These are phyloP conservation scores for Neospermospora avenae DNA, from an alignment of 2,329 filamentous ascomycete genomes.

Conservation along the genomic window DNA sequence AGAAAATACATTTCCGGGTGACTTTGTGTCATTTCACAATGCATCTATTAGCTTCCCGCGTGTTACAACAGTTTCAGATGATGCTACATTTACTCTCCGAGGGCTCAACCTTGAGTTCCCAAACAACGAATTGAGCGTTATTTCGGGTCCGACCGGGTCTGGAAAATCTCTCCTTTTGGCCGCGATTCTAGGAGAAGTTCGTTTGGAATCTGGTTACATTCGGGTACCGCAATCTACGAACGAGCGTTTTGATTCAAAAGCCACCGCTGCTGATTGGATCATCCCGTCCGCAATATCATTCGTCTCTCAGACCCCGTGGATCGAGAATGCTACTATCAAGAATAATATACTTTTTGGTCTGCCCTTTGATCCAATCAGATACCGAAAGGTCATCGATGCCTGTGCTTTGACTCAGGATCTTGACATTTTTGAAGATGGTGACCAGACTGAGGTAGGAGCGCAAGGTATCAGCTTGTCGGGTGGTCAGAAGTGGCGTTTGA, in stretches of 20 bases:
- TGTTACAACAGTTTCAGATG: not conserved
- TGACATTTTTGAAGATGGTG: conserved; percentile 69
- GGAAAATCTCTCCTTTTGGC: conserved; percentile 74
- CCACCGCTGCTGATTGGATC: conserved; percentile 60
- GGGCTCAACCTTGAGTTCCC: conserved; percentile 66
- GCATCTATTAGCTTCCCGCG: conserved; percentile 63
- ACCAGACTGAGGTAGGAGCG: conserved; percentile 74
- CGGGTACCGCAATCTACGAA: conserved; percentile 42
- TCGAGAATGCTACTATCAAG: conserved; percentile 73
- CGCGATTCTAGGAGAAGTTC: conserved; percentile 70
- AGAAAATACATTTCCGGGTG: conserved; percentile 49
- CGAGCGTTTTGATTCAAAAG: conserved; percentile 54
- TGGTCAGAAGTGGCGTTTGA: conserved; percentile 68
- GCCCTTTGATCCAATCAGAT: conserved; percentile 62
- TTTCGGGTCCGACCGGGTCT: conserved; percentile 72
- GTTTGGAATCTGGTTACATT: conserved; percentile 61
- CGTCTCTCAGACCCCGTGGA: conserved; percentile 78
- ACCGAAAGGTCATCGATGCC: conserved; percentile 63
- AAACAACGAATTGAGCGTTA: conserved; percentile 62
- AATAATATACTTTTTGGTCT: conserved; percentile 76
- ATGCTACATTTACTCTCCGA: conserved; percentile 61
- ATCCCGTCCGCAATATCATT: conserved; percentile 65
- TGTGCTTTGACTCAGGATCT: conserved; percentile 74
- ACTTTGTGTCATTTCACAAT: conserved; percentile 60
- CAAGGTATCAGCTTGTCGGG: conserved; percentile 75